Percentiles rank a stretch among this genome's conserved stretches.
Evolutionary conservation across 2,329 filamentous ascomycete genomes (phyloP).

Genomic region (Didymella arachidicola): DNA sequence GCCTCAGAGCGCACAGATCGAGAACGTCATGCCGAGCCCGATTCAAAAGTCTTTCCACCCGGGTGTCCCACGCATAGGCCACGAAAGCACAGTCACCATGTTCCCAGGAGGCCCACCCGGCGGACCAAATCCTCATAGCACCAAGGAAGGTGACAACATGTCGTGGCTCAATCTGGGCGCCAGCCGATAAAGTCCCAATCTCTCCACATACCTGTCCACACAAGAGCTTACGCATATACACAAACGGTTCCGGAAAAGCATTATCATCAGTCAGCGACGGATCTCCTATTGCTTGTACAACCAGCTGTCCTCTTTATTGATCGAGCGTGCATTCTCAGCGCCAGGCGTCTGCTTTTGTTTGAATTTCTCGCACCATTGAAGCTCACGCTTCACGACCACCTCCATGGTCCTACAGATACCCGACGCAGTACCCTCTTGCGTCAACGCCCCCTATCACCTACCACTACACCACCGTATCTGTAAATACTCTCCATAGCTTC

Average conservation of each 20-base stretch:
- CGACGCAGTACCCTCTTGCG: conserved; percentile 34
- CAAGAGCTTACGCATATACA: conserved; percentile 22
- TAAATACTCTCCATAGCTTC: conserved; percentile 22
- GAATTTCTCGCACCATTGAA: conserved; percentile 27
- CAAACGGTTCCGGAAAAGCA: conserved; percentile 29
- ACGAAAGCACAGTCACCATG: conserved; percentile 62
- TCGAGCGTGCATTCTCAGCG: conserved; percentile 42
- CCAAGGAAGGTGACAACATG: conserved; percentile 65
- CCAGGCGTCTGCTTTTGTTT: conserved; percentile 34
- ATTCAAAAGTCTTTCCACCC: conserved; percentile 60
- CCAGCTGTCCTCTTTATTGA: conserved; percentile 28
- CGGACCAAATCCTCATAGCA: conserved; percentile 26
- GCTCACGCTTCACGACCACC: conserved; percentile 35
- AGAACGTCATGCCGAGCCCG: conserved; percentile 49
- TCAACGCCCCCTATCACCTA: conserved; percentile 13
- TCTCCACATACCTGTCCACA: conserved; percentile 10
- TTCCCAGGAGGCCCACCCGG: conserved; percentile 52
- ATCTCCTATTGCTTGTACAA: conserved; percentile 31
- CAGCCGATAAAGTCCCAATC: conserved; percentile 27
- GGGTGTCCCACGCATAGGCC: conserved; percentile 57
- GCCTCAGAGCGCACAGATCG: conserved; percentile 20
- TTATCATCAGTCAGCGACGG: conserved; percentile 29
- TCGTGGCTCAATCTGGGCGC: conserved; percentile 79
- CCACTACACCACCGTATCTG: conserved; percentile 17
- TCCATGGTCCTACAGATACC: conserved; percentile 48